phyloP scores from a whole-genome alignment of 2,329 filamentous ascomycete species.

The Curvularia spicifera region DNA sequence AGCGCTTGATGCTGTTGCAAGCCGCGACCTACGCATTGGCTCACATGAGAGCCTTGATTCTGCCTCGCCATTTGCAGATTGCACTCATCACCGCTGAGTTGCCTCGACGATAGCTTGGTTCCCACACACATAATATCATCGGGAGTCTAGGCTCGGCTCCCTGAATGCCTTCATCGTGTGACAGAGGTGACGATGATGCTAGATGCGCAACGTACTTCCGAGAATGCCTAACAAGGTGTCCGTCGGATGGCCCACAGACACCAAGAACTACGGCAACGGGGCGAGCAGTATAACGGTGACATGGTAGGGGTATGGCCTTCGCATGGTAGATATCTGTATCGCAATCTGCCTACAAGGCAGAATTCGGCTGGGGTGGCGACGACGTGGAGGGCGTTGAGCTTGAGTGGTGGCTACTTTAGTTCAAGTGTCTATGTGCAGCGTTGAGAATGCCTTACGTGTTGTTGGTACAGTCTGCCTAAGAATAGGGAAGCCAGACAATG shows the following conservation, averaged over 20 bases:
- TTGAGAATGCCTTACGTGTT: background rate
- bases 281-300: background rate
- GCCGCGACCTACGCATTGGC: background rate
- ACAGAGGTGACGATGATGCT: background rate
- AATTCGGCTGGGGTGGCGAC: background rate
- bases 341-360: background rate
- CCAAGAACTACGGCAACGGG: background rate
- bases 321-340: background rate
- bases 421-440: background rate
- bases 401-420: background rate
- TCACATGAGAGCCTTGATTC: background rate
- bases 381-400: background rate
- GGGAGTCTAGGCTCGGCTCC: background rate
- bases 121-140: background rate
- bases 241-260: background rate
- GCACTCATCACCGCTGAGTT: background rate
- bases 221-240: background rate
- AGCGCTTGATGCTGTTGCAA: too few species aligned
- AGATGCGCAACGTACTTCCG: background rate
- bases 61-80: background rate
- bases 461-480: background rate
- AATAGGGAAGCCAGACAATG: background rate
- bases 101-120: background rate
- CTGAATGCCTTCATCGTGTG: background rate
- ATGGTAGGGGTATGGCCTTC: background rate